phyloP scores from a whole-genome alignment of 169 alveolate genomes.

The Eimeria mitis region DNA sequence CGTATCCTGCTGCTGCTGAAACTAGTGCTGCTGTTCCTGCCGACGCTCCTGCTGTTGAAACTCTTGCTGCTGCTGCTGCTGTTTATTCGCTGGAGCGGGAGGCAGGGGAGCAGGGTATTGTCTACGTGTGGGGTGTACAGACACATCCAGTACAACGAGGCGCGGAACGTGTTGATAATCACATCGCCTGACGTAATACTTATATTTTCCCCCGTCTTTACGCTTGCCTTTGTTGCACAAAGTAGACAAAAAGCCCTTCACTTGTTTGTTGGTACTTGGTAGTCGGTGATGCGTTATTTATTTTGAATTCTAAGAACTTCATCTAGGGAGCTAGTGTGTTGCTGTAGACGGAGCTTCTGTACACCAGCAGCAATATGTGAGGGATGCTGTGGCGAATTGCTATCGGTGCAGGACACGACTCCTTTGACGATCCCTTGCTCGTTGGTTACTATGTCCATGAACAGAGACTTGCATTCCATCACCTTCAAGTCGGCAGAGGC shows the following conservation, averaged over 20 bases:
- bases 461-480: not conserved
- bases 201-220: not conserved
- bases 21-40: not conserved
- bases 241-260: not conserved
- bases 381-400: not conserved
- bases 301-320: not conserved
- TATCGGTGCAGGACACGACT: not conserved
- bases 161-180: slow-evolving; percentile 28
- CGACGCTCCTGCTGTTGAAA: not conserved
- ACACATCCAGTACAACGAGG: slow-evolving; percentile 37
- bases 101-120: not conserved
- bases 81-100: not conserved
- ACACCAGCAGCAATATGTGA: not conserved
- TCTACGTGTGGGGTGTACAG: slow-evolving; percentile 7
- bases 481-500: slow-evolving; percentile 27
- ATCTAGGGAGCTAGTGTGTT: not conserved
- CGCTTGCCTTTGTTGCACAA: not conserved
- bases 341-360: not conserved
- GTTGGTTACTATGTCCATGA: not conserved
- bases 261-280: not conserved
- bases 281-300: not conserved
- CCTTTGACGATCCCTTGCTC: slow-evolving; percentile 43
- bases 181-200: slow-evolving; percentile 38
- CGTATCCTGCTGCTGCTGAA: not conserved
- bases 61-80: slow-evolving; percentile 7